Percentiles rank a stretch among this genome's conserved stretches.
These are phyloP conservation scores for Eucalyptus tenuipes DNA, from an alignment of 345 rosid genomes.

Conservation along the genomic window DNA sequence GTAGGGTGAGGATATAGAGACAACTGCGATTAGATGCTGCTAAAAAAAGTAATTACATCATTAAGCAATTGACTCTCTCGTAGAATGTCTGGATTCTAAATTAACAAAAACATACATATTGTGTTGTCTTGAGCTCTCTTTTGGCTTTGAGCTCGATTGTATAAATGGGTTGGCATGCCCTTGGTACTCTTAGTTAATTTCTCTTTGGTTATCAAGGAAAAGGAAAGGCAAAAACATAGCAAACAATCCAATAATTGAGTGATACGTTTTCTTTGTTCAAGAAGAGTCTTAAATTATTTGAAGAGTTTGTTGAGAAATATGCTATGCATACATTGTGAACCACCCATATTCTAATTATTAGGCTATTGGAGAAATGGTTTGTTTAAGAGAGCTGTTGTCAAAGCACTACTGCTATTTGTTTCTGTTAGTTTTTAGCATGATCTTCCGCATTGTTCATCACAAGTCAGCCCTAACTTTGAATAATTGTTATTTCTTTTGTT, in stretches of 20 bases:
- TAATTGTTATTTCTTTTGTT: not conserved
- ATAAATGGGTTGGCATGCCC: not conserved
- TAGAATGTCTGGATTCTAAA: not conserved
- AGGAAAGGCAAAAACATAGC: not conserved
- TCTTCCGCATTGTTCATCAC: not conserved
- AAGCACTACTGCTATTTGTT: not conserved
- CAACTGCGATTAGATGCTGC: not conserved
- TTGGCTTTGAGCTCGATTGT: not conserved
- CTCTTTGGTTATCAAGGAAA: not conserved
- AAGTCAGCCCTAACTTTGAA: not conserved
- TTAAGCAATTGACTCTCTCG: not conserved
- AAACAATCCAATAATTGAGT: not conserved
- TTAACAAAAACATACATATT: not conserved
- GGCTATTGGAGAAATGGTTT: not conserved
- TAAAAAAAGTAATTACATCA: not conserved
- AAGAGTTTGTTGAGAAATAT: not conserved
- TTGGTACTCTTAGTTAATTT: not conserved
- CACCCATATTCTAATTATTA: not conserved
- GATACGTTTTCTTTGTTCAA: not conserved
- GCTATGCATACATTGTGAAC: not conserved
- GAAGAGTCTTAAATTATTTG: not conserved
- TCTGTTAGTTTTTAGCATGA: not conserved
- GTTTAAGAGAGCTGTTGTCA: not conserved
- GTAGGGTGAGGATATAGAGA: not conserved
- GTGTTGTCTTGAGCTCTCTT: not conserved